Evolutionary conservation across 352 stramenopile genomes (phyloP).

Genomic region (Phytopythium kandeliae): DNA sequence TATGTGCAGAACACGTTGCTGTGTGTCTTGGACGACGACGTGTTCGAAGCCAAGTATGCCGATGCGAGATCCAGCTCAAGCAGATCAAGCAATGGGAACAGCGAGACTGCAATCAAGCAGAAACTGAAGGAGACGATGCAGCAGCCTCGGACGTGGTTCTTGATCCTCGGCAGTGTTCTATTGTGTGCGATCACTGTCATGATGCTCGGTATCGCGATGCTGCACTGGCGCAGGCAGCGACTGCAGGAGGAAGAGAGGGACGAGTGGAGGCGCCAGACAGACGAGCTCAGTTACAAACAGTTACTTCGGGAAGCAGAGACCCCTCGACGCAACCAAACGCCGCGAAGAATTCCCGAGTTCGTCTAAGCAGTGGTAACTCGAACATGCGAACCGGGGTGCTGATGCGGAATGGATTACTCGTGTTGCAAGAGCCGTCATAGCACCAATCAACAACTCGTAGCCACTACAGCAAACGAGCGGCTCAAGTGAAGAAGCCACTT

Average conservation of each 20-base stretch:
- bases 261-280: background rate
- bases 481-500: background rate
- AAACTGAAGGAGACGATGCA: slow-evolving; percentile 7
- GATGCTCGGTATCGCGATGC: background rate
- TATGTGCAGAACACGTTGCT: slow-evolving; percentile 36
- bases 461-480: too few relatives aligned
- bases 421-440: too few relatives aligned
- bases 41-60: slow-evolving; percentile 30
- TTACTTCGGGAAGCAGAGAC: background rate
- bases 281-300: slow-evolving; percentile 2
- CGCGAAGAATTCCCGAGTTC: background rate
- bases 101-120: background rate
- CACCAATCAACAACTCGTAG: too few relatives aligned
- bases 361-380: too few relatives aligned
- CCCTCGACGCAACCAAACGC: background rate
- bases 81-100: background rate
- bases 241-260: background rate
- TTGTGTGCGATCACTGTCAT: background rate
- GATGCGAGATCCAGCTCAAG: background rate
- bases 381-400: too few relatives aligned
- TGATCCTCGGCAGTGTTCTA: background rate
- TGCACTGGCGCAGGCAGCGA: background rate
- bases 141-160: slow-evolving; percentile 5
- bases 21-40: slow-evolving; percentile 29
- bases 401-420: too few relatives aligned